A percentile compares a stretch with the other conserved stretches of the same genome.
phyloP scores from a whole-genome alignment of 495 filamentous ascomycete genomes.

The Pyronema omphalodes region DNA sequence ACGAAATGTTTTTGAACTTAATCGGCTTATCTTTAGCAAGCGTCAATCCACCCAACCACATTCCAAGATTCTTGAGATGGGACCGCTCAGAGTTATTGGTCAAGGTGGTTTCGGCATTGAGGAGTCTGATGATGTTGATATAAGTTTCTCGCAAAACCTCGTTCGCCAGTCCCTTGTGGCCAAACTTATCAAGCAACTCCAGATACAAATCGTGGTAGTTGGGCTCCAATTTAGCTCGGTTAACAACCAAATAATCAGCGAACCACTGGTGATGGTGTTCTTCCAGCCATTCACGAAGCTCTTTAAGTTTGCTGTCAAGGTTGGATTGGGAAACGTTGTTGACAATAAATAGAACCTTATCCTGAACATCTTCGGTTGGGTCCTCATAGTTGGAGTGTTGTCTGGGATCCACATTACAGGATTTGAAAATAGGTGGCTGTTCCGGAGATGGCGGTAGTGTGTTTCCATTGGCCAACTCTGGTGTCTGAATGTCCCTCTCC shows the following conservation, averaged over 20 bases:
- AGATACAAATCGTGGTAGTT: conserved; percentile 90
- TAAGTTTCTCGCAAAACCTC: conserved; percentile 92
- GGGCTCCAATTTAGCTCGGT: conserved; percentile 87
- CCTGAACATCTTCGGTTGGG: conserved; percentile 65
- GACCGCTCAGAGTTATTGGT: conserved; percentile 60
- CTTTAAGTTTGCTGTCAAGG: conserved; percentile 57
- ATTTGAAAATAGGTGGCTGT: conserved; percentile 42
- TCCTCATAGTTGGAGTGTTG: conserved; percentile 48
- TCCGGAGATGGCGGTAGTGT: conserved; percentile 1
- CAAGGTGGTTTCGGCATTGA: conserved; percentile 75
- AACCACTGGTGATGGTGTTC: conserved; percentile 88
- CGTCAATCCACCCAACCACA: conserved; percentile 85
- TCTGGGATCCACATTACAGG: conserved; percentile 53
- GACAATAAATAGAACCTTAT: conserved; percentile 84
- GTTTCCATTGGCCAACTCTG: conserved; percentile 14
- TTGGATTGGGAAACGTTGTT: conserved; percentile 92
- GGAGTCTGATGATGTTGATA: conserved; percentile 57
- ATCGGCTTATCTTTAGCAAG: conserved; percentile 89
- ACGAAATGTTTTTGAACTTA: conserved; percentile 89
- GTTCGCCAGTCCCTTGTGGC: conserved; percentile 56
- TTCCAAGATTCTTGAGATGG: conserved; percentile 77
- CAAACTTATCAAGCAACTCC: conserved; percentile 67
- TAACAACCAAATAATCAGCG: conserved; percentile 83
- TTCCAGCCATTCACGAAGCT: conserved; percentile 58
- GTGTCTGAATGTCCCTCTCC: not conserved